A percentile compares a stretch with the other conserved stretches of the same genome.
phyloP scores from a whole-genome alignment of 805 yeast genomes.

The Martiniozyma abietophila region DNA sequence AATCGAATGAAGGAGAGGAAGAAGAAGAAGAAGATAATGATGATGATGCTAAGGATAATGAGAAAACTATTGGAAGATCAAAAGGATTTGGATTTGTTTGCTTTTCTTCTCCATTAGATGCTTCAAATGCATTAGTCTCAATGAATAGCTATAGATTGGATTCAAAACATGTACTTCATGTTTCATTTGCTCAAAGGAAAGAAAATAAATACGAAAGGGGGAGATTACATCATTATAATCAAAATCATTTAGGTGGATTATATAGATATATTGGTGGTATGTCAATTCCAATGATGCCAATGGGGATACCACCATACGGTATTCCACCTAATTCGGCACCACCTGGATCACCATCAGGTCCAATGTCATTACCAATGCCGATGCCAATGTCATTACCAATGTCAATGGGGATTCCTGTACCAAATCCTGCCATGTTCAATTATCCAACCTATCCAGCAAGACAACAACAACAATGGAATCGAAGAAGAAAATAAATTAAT shows the following conservation, averaged over 20 bases:
- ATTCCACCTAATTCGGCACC: conserved; percentile 6
- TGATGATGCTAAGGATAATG: conserved; percentile 4
- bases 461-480: neutral
- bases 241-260: conserved; percentile 25
- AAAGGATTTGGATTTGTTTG: conserved; percentile 81
- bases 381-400: conserved; percentile 1
- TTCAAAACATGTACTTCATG: conserved; percentile 25
- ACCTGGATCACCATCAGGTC: conserved; percentile 7
- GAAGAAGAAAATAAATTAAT: neutral
- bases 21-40: conserved; percentile 4
- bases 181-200: conserved; percentile 72
- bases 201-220: conserved; percentile 38
- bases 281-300: conserved; percentile 3
- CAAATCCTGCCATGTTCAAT: too few species aligned
- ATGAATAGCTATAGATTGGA: conserved; percentile 45
- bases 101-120: conserved; percentile 55
- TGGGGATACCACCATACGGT: conserved; percentile 4
- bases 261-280: conserved; percentile 18
- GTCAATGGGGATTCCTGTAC: conserved; percentile 3
- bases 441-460: neutral
- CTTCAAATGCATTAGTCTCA: conserved; percentile 58
- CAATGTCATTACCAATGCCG: conserved; percentile 2
- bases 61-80: conserved; percentile 31
- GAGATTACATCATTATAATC: conserved; percentile 27
- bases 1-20: conserved; percentile 44